Evolutionary conservation across 2,329 filamentous ascomycete genomes (phyloP), one percentile per base, ranked within the genome.

Genomic region (Colletotrichum higginsianum): DNA sequence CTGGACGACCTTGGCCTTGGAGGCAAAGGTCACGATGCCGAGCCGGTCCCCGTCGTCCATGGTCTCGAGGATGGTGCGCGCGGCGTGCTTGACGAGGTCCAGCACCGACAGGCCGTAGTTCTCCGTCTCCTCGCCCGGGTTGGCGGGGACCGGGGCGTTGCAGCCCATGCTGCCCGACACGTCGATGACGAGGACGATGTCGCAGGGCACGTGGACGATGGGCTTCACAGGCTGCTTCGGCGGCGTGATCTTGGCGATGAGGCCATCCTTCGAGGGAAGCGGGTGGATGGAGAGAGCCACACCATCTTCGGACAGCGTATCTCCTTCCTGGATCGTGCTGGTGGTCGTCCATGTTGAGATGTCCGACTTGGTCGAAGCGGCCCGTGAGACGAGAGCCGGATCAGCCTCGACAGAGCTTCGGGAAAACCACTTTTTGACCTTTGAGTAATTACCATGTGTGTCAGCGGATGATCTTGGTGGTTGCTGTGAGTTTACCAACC

Each of bases 131-230:
- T 84, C 81, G 16, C 83, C 84, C 1, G 77, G 73, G 4, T 76
- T 76, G 12, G 75, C 75, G 0, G 88, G 86, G 0, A 86, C 81
- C 0, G 85, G 86, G 0, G 89, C 89, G 1, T 79, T 74, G 0
- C 71, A 63, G 1, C 70, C 61, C 89, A 91, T 92, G 78, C 88
- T 90, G 0, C 82, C 83, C 0, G 89, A 91, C 16, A 90, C 83
- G 75, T 91, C 89, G 65, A 91, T 90, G 18, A 89, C 88, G 3
- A 91, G 83, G 2, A 90, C 89, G 42, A 91, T 87, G 72, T 91
- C 89, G 76, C 87, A 90, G 2, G 88, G 85, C 0, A 86, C 82
- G 75, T 88, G 86, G 8, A 75, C 66, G 0, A 80, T 72, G 0
- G 74, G 26, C 2, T 75, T 21, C 0, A 50, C 38, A 1, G 85